A percentile compares a stretch with the other conserved stretches of the same genome.
Evolutionary conservation across 2,329 filamentous ascomycete genomes (phyloP).

Genomic region (Aspergillus pseudonomiae): DNA sequence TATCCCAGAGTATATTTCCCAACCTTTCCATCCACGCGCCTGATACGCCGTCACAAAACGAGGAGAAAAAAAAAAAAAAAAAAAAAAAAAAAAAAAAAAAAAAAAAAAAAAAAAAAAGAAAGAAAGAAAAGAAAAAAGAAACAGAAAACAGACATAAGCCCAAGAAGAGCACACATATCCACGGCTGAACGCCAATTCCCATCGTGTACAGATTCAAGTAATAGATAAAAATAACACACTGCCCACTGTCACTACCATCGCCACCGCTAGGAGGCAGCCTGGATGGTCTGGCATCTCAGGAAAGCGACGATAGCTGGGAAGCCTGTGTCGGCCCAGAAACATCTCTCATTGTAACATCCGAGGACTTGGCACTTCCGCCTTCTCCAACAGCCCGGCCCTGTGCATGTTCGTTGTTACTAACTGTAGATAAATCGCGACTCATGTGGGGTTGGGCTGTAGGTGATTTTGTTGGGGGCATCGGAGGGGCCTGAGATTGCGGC

Average conservation of each 20-base stretch:
- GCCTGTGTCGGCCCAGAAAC: constrained; percentile 29
- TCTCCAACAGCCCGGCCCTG: constrained; percentile 16
- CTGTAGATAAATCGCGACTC: constrained; percentile 18
- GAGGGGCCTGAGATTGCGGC: constrained; percentile 32
- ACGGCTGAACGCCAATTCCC: constrained; percentile 28
- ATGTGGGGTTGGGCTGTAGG: constrained; percentile 20
- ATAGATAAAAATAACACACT: constrained; percentile 9
- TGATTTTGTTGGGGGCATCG: constrained; percentile 30
- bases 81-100: no score
- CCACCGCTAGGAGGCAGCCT: constrained; percentile 5
- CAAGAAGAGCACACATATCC: constrained; percentile 13
- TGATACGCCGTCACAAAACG: constrained; percentile 3
- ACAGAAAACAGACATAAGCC: constrained; percentile 11
- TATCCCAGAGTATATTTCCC: constrained; percentile 7
- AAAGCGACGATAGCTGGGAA: constrained; percentile 32
- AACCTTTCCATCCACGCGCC: constrained; percentile 1
- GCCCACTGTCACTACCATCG: neutral
- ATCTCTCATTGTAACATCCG: constrained; percentile 38
- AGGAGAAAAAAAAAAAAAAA: no score
- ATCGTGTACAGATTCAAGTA: constrained; percentile 23
- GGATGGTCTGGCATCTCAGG: constrained; percentile 15
- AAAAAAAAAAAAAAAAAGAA: no score
- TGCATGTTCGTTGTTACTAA: constrained; percentile 12
- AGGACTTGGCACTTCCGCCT: constrained; percentile 21
- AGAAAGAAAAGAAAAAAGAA: constrained; percentile 8